Conservation (phyloP, 202 grass and related monocot species). For the Panicum virgatum region DNA sequence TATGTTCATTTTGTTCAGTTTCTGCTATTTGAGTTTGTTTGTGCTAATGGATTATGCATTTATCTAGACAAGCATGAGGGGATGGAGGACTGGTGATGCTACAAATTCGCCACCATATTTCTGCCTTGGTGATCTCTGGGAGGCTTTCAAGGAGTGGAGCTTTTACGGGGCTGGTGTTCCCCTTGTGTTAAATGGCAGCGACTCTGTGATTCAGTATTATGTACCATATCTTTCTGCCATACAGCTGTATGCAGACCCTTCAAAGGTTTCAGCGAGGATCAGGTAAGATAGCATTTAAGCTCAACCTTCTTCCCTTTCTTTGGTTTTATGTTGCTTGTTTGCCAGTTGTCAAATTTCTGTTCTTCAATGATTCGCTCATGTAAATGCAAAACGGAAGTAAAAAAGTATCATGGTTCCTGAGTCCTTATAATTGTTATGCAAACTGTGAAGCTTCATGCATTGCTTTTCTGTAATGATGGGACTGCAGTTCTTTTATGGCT, state of each 20-base stretch:
- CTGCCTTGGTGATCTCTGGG: conserved; percentile 79
- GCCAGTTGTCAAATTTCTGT: background rate
- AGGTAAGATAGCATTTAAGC: conserved; percentile 26
- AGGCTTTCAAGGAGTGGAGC: conserved; percentile 92
- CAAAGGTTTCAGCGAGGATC: conserved; percentile 32
- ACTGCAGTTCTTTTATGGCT: background rate
- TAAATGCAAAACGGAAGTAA: background rate
- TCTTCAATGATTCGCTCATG: background rate
- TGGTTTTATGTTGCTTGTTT: background rate
- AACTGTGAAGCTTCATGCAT: background rate
- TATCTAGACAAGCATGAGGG: conserved; percentile 54
- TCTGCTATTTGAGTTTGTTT: background rate
- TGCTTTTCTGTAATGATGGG: background rate
- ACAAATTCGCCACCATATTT: conserved; percentile 49
- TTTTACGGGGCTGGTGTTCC: conserved; percentile 89
- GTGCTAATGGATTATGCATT: conserved; percentile 13
- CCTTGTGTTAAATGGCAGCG: conserved; percentile 69
- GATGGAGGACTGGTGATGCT: conserved; percentile 54
- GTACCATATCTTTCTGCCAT: conserved; percentile 92
- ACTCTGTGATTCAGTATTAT: conserved; percentile 88
- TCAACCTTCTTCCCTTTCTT: background rate
- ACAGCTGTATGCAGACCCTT: conserved; percentile 71
- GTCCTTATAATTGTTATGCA: background rate
- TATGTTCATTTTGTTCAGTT: background rate
- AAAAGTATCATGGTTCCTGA: background rate